Evolutionary conservation across 768 basidiomycete genomes (phyloP), one percentile per base, ranked within the genome.

Genomic region (Collybiopsis confluens): DNA sequence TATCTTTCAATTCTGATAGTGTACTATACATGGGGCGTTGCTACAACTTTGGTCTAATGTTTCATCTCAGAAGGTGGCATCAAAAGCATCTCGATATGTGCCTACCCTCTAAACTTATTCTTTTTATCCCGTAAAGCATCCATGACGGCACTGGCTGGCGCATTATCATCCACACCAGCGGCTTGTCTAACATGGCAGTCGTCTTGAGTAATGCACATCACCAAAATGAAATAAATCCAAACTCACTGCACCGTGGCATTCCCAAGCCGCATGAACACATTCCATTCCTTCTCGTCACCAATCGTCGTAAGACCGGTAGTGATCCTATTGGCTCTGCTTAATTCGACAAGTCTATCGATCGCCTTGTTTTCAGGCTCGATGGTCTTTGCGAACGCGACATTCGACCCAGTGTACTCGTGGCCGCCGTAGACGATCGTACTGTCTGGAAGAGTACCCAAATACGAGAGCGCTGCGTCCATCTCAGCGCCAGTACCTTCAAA

Each of bases 201-300:
- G 45, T 55, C 48, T 37, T 11, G 41, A 40, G n/a, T n/a, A 42
- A 13, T 28, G 26, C 6, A 54, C 5, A 45, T 16, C 5, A 1
- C 26, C 27, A 21, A 43, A 41, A 1, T 9, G 8, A 9, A 24
- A 9, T 27, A 20, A 35, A 27, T 11, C 38, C 40, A 30, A 6
- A 73, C 83, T 56, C 59, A 92, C 91, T 74, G 73, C 30, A 94
- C 81, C 4, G 81, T 75, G 4, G 76, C 73, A 57, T 73, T 81
- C 4, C 76, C 70, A 10, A 93, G 70, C 16, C 93, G 80, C 92
- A 97, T 93, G 68, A 98, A 98, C 7, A 92, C 85, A 69, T 98
- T 98, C 90, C 91, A 95, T 58, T 83, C 74, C 71, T 93, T 94
- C 74, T 98, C 96, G 59, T 98, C 90, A 0, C 81, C 89, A 46